phyloP scores from a whole-genome alignment of 2,329 filamentous ascomycete species.

The Paecilomyces niveus region DNA sequence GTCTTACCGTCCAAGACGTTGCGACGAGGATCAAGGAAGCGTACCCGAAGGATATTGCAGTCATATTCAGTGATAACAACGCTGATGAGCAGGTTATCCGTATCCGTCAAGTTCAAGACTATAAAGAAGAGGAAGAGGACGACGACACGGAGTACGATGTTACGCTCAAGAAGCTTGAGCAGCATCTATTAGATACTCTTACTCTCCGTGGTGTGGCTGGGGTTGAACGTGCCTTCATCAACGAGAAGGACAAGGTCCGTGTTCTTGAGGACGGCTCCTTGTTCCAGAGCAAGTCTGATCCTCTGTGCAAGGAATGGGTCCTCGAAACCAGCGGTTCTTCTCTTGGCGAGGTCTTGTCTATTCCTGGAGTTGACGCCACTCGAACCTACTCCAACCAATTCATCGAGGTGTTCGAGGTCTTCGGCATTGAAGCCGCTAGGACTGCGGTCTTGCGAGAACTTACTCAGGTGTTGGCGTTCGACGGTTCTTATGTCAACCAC shows the following conservation, averaged over 20 bases:
- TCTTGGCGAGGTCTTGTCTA: constrained; percentile 72
- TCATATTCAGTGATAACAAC: constrained; percentile 98
- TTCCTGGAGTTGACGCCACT: constrained; percentile 78
- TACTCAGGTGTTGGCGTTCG: constrained; percentile 89
- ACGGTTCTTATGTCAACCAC: constrained; percentile 99
- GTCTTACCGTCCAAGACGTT: constrained; percentile 83
- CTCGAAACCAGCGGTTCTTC: constrained; percentile 90
- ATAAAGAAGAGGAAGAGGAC: constrained; percentile 68
- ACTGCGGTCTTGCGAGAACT: constrained; percentile 80
- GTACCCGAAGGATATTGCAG: constrained; percentile 75
- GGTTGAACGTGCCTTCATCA: constrained; percentile 88
- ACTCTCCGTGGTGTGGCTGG: constrained; percentile 85
- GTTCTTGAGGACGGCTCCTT: constrained; percentile 64
- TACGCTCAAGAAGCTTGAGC: constrained; percentile 85
- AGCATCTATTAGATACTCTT: constrained; percentile 82
- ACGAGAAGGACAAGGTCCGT: constrained; percentile 66
- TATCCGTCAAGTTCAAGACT: constrained; percentile 68
- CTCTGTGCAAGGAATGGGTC: constrained; percentile 83
- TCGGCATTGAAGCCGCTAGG: constrained; percentile 92
- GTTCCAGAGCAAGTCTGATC: constrained; percentile 64
- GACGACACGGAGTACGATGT: constrained; percentile 76
- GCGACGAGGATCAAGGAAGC: constrained; percentile 82
- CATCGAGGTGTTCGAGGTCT: constrained; percentile 87
- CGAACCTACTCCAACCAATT: constrained; percentile 94
- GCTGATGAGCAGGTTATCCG: constrained; percentile 92